Conservation (phyloP, 805 yeast species). For the Metschnikowia reukaufii region DNA sequence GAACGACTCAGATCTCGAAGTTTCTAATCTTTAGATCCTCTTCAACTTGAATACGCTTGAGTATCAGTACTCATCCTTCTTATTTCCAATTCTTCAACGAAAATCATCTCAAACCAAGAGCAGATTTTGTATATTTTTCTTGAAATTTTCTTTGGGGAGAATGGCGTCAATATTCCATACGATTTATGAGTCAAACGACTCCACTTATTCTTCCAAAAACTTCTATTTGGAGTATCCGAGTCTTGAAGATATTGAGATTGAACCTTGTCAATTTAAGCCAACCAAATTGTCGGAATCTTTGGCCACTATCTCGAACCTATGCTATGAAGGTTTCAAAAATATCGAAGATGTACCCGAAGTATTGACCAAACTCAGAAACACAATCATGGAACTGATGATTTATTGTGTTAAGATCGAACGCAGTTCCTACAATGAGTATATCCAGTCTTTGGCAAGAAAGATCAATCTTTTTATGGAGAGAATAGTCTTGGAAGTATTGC, state of each 20-base stretch:
- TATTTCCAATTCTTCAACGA: no score
- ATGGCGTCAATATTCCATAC: slow-evolving; percentile 11
- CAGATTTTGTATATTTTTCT: no score
- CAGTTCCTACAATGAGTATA: slow-evolving; percentile 14
- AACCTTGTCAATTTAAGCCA: slow-evolving; percentile 8
- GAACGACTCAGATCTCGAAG: no score
- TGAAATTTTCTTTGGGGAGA: no score
- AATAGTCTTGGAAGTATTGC: slow-evolving; percentile 14
- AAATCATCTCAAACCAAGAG: no score
- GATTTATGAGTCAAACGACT: slow-evolving; percentile 10
- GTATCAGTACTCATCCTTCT: no score
- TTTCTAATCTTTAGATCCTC: no score
- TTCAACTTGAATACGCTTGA: no score
- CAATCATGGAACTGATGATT: slow-evolving; percentile 15
- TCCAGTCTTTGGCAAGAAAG: slow-evolving; percentile 13
- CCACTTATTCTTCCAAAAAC: slow-evolving; percentile 5
- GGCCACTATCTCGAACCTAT: slow-evolving; percentile 16
- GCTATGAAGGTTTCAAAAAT: slow-evolving; percentile 14
- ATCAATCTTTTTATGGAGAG: slow-evolving; percentile 13
- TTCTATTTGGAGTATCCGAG: slow-evolving; percentile 13
- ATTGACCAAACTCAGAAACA: slow-evolving; percentile 12
- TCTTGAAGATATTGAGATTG: slow-evolving; percentile 12
- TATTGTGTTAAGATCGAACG: slow-evolving; percentile 17
- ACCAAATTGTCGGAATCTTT: slow-evolving; percentile 13
- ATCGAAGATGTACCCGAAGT: slow-evolving; percentile 11